Conservation (phyloP, 176 grass and related monocot genomes). For the Carex parvula region DNA sequence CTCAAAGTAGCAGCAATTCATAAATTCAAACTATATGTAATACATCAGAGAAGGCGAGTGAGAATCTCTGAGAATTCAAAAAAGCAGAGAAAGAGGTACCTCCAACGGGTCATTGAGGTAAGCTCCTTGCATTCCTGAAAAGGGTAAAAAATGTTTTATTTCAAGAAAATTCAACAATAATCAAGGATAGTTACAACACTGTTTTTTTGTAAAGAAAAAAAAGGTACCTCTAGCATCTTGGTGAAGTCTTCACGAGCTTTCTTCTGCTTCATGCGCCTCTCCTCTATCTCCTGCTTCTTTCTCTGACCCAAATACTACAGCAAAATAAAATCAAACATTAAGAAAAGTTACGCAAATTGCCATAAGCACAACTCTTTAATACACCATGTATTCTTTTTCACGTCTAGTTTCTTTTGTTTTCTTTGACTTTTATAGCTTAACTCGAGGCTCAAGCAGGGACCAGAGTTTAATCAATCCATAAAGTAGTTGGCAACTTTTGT, state of each 20-base stretch:
- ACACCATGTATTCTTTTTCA: neutral
- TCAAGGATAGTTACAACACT: neutral
- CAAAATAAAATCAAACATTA: conserved; percentile 13
- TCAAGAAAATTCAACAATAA: conserved; percentile 4
- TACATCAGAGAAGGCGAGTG: neutral
- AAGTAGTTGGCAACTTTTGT: neutral
- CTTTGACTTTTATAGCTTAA: neutral
- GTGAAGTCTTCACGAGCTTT: conserved; percentile 91
- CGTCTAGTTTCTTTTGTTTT: neutral
- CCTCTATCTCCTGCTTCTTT: conserved; percentile 83
- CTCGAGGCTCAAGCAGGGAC: neutral
- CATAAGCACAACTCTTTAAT: neutral
- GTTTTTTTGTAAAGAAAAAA: neutral
- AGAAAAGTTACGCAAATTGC: neutral
- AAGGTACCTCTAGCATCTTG: conserved; percentile 83
- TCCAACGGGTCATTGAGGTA: conserved; percentile 73
- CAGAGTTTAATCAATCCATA: conserved; percentile 4
- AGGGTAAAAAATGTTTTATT: conserved; percentile 15
- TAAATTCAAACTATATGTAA: neutral
- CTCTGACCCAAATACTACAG: conserved; percentile 86
- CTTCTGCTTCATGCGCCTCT: conserved; percentile 80
- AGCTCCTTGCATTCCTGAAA: conserved; percentile 89
- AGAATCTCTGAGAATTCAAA: neutral
- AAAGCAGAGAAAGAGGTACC: conserved; percentile 43
- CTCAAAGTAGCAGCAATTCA: neutral